Evolutionary conservation across 805 yeast species (phyloP).

Genomic region (Sporopachydermia lactativora): DNA sequence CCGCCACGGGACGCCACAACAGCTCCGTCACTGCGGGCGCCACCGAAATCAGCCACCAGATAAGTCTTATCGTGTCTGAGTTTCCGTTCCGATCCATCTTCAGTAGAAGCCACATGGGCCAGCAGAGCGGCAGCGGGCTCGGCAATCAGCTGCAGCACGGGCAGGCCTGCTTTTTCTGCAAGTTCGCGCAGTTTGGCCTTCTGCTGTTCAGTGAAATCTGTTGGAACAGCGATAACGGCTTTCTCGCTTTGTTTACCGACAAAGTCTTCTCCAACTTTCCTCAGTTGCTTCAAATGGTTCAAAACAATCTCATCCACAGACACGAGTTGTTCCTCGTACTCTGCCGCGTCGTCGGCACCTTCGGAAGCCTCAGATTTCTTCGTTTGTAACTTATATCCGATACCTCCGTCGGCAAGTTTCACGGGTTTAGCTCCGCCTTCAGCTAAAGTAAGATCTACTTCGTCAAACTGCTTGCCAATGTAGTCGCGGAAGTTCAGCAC

Average conservation of each 20-base stretch:
- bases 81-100: constrained; percentile 23
- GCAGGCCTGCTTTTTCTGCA: constrained; percentile 58
- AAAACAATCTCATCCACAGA: constrained; percentile 66
- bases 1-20: constrained; percentile 91
- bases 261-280: constrained; percentile 84
- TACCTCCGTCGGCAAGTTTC: constrained; percentile 44
- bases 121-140: constrained; percentile 89
- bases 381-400: constrained; percentile 43
- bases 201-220: constrained; percentile 69
- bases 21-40: constrained; percentile 90
- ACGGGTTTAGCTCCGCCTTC: constrained; percentile 55
- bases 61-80: constrained; percentile 53
- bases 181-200: constrained; percentile 45
- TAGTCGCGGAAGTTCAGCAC: constrained; percentile 87
- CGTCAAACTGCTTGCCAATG: constrained; percentile 60
- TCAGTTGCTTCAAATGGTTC: constrained; percentile 74
- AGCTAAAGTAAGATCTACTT: constrained; percentile 53
- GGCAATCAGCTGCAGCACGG: constrained; percentile 73
- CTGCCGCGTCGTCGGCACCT: constrained; percentile 26
- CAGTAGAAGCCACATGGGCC: constrained; percentile 49
- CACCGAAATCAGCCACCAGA: constrained; percentile 95
- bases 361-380: constrained; percentile 16
- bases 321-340: constrained; percentile 36
- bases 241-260: constrained; percentile 71
- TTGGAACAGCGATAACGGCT: constrained; percentile 82